phyloP scores from a whole-genome alignment of 805 yeast species.

The Wickerhamia fluorescens region DNA sequence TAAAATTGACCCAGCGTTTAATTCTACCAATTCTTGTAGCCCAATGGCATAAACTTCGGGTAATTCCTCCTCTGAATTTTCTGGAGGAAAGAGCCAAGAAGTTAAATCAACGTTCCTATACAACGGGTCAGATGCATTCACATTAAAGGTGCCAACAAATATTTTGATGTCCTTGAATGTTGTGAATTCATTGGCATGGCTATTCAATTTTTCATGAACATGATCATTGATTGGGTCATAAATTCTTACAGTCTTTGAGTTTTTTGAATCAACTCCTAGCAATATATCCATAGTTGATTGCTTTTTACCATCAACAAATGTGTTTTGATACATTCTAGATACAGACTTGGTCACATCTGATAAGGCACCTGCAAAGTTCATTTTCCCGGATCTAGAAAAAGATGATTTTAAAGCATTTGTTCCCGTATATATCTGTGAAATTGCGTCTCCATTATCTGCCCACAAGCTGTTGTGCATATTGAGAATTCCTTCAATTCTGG shows the following conservation, averaged over 20 bases:
- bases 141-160: constrained; percentile 80
- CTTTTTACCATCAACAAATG: constrained; percentile 85
- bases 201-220: constrained; percentile 58
- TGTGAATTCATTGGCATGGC: constrained; percentile 48
- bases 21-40: constrained; percentile 88
- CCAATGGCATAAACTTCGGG: constrained; percentile 90
- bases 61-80: constrained; percentile 27
- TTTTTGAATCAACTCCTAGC: constrained; percentile 67
- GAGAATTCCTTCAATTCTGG: constrained; percentile 44
- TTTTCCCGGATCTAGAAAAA: constrained; percentile 89
- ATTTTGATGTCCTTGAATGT: constrained; percentile 52
- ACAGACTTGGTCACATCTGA: constrained; percentile 96
- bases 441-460: constrained; percentile 68
- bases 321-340: constrained; percentile 89
- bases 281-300: constrained; percentile 86
- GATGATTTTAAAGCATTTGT: constrained; percentile 87
- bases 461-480: constrained; percentile 24
- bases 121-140: constrained; percentile 59
- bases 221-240: constrained; percentile 87
- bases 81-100: constrained; percentile 76
- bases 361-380: constrained; percentile 95
- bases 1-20: constrained; percentile 84
- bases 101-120: constrained; percentile 49
- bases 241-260: constrained; percentile 62
- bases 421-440: constrained; percentile 57